Evolutionary conservation across 768 basidiomycete genomes (phyloP).

Genomic region (Termitomyces sp.): DNA sequence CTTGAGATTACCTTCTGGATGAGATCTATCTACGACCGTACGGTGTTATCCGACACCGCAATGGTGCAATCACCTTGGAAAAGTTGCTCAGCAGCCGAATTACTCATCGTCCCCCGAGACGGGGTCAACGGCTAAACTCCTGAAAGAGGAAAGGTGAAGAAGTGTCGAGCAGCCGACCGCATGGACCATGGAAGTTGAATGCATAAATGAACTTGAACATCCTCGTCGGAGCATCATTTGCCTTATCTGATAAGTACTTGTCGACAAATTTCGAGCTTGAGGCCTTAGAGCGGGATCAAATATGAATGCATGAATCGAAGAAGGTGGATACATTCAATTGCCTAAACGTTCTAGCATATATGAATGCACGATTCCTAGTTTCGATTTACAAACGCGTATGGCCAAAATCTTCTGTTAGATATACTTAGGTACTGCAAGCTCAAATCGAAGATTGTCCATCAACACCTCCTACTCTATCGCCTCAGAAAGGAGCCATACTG

Average conservation of each 20-base stretch:
- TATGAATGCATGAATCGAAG: background rate
- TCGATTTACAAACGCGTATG: background rate
- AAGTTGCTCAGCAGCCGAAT: background rate
- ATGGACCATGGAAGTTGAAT: background rate
- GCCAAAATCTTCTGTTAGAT: background rate
- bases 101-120: background rate
- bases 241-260: conserved; percentile 2
- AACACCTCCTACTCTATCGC: background rate
- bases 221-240: background rate
- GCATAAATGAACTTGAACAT: too few species aligned
- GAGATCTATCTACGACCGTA: background rate
- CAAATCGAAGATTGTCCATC: background rate
- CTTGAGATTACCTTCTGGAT: background rate
- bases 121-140: background rate
- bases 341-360: background rate
- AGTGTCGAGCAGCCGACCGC: background rate
- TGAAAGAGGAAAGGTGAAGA: background rate
- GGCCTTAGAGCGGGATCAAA: background rate
- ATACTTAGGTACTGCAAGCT: background rate
- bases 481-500: background rate
- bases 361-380: background rate
- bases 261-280: background rate
- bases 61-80: too few species aligned
- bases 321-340: background rate
- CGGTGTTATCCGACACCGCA: too few species aligned